These are phyloP conservation scores for Micromonas pusilla DNA, from an alignment of 139 green algal species.

Conservation along the genomic window DNA sequence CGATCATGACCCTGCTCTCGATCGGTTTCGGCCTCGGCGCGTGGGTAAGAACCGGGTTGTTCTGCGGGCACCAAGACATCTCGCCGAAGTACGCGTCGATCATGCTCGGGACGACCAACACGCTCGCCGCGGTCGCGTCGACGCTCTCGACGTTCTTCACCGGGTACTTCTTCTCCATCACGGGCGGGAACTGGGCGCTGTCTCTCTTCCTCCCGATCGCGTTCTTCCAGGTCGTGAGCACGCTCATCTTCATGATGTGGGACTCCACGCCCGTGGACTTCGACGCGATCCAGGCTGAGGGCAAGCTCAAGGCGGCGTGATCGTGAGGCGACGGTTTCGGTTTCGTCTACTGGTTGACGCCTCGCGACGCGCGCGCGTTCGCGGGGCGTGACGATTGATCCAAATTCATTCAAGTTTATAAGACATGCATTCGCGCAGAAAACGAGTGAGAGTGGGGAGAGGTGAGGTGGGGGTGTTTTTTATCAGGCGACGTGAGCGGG, in stretches of 20 bases:
- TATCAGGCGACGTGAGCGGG: no score
- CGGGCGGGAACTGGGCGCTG: conserved; percentile 39
- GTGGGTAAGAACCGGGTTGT: conserved; percentile 90
- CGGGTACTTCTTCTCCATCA: conserved; percentile 46
- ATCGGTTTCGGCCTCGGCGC: conserved; percentile 70
- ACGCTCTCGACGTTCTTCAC: conserved; percentile 85
- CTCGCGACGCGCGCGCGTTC: no score
- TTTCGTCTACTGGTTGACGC: no score
- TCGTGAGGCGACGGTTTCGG: no score
- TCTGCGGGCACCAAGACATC: conserved; percentile 98
- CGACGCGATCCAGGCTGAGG: no score
- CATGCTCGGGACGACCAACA: conserved; percentile 89
- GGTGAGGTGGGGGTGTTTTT: no score
- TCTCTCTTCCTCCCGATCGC: conserved; percentile 23
- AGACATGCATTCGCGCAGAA: no score
- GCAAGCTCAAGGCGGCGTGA: no score
- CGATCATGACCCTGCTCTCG: background rate
- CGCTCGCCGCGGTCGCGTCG: conserved; percentile 87
- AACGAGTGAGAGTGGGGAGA: no score
- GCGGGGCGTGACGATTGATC: no score
- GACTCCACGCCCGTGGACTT: conserved; percentile 15
- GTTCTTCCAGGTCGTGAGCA: background rate
- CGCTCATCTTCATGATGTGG: conserved; percentile 2
- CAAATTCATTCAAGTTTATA: no score
- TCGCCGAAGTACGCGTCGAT: conserved; percentile 79